A percentile compares a stretch with the other conserved stretches of the same genome.
These are phyloP conservation scores for Trichoderma guizhouense DNA, from an alignment of 2,329 filamentous ascomycete species.

Conservation along the genomic window DNA sequence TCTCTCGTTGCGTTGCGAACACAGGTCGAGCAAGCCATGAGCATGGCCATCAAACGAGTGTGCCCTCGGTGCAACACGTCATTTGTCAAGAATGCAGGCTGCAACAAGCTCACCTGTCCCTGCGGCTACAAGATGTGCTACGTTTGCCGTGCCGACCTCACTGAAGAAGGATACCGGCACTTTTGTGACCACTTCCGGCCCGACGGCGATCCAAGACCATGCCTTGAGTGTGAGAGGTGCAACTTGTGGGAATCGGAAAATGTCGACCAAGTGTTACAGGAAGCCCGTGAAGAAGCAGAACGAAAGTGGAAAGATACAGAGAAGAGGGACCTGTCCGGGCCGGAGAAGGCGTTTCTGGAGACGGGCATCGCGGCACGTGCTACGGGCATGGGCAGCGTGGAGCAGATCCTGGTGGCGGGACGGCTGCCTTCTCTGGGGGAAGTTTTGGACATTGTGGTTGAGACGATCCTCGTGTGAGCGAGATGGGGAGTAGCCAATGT, in stretches of 20 bases:
- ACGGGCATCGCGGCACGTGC: slow-evolving; percentile 43
- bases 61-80: slow-evolving; percentile 88
- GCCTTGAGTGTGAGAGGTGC: slow-evolving; percentile 75
- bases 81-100: slow-evolving; percentile 90
- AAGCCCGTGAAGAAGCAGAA: slow-evolving; percentile 70
- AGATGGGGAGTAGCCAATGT: not conserved
- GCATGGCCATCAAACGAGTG: slow-evolving; percentile 88
- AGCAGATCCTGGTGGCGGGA: slow-evolving; percentile 33
- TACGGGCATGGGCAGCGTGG: slow-evolving; percentile 28
- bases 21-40: slow-evolving; percentile 89
- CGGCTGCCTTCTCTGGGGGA: slow-evolving; percentile 40
- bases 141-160: slow-evolving; percentile 77
- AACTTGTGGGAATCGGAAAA: slow-evolving; percentile 78
- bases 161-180: slow-evolving; percentile 78
- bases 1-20: slow-evolving; percentile 78
- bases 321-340: slow-evolving; percentile 52
- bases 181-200: slow-evolving; percentile 96
- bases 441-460: slow-evolving; percentile 45
- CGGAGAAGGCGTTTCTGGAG: slow-evolving; percentile 56
- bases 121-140: slow-evolving; percentile 99
- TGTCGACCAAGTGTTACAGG: slow-evolving; percentile 62
- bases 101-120: slow-evolving; percentile 94
- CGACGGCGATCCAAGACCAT: slow-evolving; percentile 67
- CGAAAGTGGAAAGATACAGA: slow-evolving; percentile 66
- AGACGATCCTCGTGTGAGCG: slow-evolving; percentile 40